These are phyloP conservation scores for Lepiota subincarnata DNA, from an alignment of 768 basidiomycete species.

Conservation along the genomic window DNA sequence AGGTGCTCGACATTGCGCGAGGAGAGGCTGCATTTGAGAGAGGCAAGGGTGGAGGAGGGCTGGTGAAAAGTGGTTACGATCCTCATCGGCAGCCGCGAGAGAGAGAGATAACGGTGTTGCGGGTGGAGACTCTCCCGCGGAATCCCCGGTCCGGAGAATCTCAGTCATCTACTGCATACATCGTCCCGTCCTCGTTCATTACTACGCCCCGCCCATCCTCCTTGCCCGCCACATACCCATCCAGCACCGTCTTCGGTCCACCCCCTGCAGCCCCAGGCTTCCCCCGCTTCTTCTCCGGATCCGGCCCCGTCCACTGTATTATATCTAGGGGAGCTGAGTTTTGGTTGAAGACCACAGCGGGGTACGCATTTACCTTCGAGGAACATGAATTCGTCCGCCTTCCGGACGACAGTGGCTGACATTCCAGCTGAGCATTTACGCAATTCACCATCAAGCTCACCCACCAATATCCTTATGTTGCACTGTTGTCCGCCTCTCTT, in stretches of 20 bases:
- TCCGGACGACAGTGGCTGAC: slow-evolving; percentile 57
- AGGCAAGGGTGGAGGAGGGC: slow-evolving; percentile 67
- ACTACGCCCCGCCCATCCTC: slow-evolving; percentile 33
- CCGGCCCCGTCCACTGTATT: slow-evolving; percentile 47
- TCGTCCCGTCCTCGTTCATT: slow-evolving; percentile 59
- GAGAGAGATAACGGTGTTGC: not conserved
- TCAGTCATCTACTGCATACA: slow-evolving; percentile 36
- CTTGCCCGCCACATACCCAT: slow-evolving; percentile 40
- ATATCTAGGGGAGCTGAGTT: slow-evolving; percentile 39
- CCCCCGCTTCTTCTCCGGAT: slow-evolving; percentile 36
- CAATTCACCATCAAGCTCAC: slow-evolving; percentile 17
- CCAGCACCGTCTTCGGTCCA: slow-evolving; percentile 30
- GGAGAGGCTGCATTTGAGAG: slow-evolving; percentile 63
- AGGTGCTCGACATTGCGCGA: slow-evolving; percentile 56
- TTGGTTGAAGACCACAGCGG: not conserved
- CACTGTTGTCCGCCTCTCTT: slow-evolving; percentile 70
- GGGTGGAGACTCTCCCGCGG: slow-evolving; percentile 8
- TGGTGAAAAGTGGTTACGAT: slow-evolving; percentile 74
- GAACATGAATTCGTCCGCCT: slow-evolving; percentile 73
- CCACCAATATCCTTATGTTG: slow-evolving; percentile 79
- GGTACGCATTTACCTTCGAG: slow-evolving; percentile 53
- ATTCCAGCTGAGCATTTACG: not conserved
- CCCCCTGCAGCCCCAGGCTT: slow-evolving; percentile 25
- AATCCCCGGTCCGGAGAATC: slow-evolving; percentile 10
- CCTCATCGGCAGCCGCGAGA: slow-evolving; percentile 40